phyloP scores from a whole-genome alignment of 2,329 filamentous ascomycete species.

The Ceratocystis harringtonii region DNA sequence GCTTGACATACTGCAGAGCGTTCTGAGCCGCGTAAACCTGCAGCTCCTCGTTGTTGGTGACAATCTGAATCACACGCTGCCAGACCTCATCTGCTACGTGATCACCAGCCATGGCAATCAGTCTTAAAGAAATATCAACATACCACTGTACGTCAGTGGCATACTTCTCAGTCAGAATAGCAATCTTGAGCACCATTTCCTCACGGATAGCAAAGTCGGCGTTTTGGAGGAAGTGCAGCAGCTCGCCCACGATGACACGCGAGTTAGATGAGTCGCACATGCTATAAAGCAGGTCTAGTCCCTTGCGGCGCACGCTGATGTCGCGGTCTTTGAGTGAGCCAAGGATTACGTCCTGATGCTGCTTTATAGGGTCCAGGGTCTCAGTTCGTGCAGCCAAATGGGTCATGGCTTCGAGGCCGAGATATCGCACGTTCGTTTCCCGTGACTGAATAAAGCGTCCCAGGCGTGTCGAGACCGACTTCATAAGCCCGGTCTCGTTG shows the following conservation, averaged over 20 bases:
- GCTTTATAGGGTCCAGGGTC: slow-evolving; percentile 92
- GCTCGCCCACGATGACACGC: slow-evolving; percentile 79
- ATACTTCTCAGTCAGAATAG: slow-evolving; percentile 95
- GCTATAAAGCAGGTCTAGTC: slow-evolving; percentile 91
- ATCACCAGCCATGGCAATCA: slow-evolving; percentile 93
- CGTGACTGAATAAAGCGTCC: slow-evolving; percentile 94
- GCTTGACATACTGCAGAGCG: slow-evolving; percentile 80
- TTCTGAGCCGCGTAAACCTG: slow-evolving; percentile 94
- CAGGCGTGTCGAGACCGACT: slow-evolving; percentile 79
- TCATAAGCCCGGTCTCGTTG: slow-evolving; percentile 86
- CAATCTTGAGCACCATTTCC: slow-evolving; percentile 98
- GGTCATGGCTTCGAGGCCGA: slow-evolving; percentile 94
- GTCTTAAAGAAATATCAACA: slow-evolving; percentile 85
- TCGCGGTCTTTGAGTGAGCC: slow-evolving; percentile 88
- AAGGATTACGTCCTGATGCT: slow-evolving; percentile 91
- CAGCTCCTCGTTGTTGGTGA: slow-evolving; percentile 96
- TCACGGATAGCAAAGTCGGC: slow-evolving; percentile 96
- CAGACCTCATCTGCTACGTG: slow-evolving; percentile 98
- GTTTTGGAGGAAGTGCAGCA: slow-evolving; percentile 85
- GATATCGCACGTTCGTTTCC: slow-evolving; percentile 92
- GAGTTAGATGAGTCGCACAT: slow-evolving; percentile 98
- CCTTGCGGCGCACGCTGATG: slow-evolving; percentile 92
- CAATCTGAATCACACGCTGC: slow-evolving; percentile 97
- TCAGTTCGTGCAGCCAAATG: slow-evolving; percentile 89
- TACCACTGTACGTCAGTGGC: slow-evolving; percentile 99